Percentiles rank a stretch among this genome's conserved stretches.
These are phyloP conservation scores for Larix kaempferi DNA, from an alignment of 75 land plant genomes.

Conservation along the genomic window DNA sequence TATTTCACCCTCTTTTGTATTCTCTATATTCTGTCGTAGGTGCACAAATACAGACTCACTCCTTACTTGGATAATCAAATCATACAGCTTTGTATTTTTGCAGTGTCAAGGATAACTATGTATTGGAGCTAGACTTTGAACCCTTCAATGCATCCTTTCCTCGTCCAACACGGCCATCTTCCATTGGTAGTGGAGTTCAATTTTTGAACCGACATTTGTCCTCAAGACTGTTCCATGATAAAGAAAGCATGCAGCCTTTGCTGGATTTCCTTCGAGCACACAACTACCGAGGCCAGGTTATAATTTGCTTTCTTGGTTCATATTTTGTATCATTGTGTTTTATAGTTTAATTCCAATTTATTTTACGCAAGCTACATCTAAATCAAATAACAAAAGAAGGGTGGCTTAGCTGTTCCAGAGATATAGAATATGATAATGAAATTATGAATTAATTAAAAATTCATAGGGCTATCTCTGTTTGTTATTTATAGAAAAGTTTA, in stretches of 20 bases:
- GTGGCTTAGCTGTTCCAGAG: neutral
- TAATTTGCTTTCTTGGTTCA: neutral
- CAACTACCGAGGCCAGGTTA: conserved; percentile 74
- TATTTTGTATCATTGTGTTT: neutral
- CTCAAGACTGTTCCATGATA: conserved; percentile 60
- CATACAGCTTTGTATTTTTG: neutral
- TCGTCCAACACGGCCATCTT: conserved; percentile 44
- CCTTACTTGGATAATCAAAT: neutral
- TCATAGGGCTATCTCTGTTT: neutral
- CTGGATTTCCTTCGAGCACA: conserved; percentile 81
- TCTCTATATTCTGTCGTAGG: neutral
- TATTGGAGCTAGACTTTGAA: conserved; percentile 64
- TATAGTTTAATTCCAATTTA: neutral
- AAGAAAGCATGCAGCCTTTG: conserved; percentile 64
- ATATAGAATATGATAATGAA: no score
- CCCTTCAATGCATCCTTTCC: conserved; percentile 64
- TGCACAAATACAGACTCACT: neutral
- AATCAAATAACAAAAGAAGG: neutral
- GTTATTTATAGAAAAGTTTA: neutral
- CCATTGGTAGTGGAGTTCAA: conserved; percentile 81
- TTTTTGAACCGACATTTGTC: conserved; percentile 94
- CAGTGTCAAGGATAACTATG: conserved; percentile 40
- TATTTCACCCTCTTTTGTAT: neutral
- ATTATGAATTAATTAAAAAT: no score
- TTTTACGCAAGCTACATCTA: neutral